These are phyloP conservation scores for Vanrija humicola DNA, from an alignment of 1,284 basidiomycete genomes.

Conservation along the genomic window DNA sequence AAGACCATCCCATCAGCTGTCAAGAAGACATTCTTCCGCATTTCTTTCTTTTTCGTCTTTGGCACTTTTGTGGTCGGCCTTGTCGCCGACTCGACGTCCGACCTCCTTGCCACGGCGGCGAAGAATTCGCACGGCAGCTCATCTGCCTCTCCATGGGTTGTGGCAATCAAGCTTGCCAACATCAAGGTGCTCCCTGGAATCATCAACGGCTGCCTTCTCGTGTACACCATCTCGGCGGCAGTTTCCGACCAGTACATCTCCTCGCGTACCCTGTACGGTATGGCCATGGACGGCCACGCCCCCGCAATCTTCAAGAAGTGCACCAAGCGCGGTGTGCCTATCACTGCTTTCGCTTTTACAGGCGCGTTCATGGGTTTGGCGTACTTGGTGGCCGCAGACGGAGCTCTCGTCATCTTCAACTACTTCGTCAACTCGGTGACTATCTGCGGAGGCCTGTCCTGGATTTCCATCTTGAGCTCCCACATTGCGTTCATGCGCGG, in stretches of 20 bases:
- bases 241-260: conserved; percentile 57
- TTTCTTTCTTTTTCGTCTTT: conserved; percentile 62
- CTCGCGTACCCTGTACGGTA: conserved; percentile 53
- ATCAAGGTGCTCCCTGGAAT: conserved; percentile 52
- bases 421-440: conserved; percentile 70
- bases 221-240: conserved; percentile 55
- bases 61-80: conserved; percentile 59
- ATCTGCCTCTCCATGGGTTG: conserved; percentile 73
- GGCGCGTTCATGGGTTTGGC: conserved; percentile 43
- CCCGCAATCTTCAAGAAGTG: conserved; percentile 53
- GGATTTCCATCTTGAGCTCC: conserved; percentile 64
- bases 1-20: conserved; percentile 60
- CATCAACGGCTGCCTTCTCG: conserved; percentile 49
- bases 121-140: conserved; percentile 52
- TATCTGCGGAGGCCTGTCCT: conserved; percentile 66
- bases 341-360: conserved; percentile 46
- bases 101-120: conserved; percentile 3
- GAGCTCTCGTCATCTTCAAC: conserved; percentile 54
- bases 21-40: conserved; percentile 55
- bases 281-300: conserved; percentile 55
- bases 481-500: conserved; percentile 71
- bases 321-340: conserved; percentile 50
- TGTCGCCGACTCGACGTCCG: conserved; percentile 50
- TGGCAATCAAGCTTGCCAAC: conserved; percentile 51
- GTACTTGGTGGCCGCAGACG: conserved; percentile 30